Conservation (phyloP, 2,329 filamentous ascomycete species). For the Polychaeton citri region DNA sequence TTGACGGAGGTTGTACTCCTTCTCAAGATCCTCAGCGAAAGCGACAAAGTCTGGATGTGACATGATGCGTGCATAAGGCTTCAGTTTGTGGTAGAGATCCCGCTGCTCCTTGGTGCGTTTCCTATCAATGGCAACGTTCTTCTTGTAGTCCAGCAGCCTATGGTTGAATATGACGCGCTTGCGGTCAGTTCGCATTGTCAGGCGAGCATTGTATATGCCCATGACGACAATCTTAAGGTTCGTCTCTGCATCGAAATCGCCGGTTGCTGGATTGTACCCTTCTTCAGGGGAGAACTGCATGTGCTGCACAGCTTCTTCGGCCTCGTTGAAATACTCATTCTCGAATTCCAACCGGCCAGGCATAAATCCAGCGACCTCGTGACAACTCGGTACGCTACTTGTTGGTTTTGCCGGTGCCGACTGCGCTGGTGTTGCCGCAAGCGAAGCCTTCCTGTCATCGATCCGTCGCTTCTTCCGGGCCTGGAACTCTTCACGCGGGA, state of each 20-base stretch:
- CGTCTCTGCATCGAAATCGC: constrained; percentile 86
- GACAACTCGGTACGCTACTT: constrained; percentile 85
- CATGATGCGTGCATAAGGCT: constrained; percentile 96
- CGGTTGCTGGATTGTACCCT: constrained; percentile 71
- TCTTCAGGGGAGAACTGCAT: constrained; percentile 98
- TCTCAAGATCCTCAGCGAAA: constrained; percentile 71
- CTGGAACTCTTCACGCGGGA: constrained; percentile 87
- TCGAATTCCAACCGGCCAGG: constrained; percentile 94
- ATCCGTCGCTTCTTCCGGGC: constrained; percentile 84
- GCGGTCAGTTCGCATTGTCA: constrained; percentile 81
- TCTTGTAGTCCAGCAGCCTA: constrained; percentile 80
- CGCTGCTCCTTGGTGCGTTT: constrained; percentile 91
- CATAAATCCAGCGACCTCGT: constrained; percentile 98
- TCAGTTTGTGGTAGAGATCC: constrained; percentile 81
- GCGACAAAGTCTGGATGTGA: constrained; percentile 80
- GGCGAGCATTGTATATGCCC: constrained; percentile 89
- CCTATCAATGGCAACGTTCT: constrained; percentile 82
- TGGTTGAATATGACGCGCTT: constrained; percentile 98
- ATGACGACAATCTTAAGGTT: constrained; percentile 96
- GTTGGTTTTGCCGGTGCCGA: constrained; percentile 84
- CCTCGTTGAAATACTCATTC: constrained; percentile 94
- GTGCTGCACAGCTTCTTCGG: constrained; percentile 92
- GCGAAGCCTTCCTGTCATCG: constrained; percentile 76
- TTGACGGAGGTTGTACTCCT: constrained; percentile 81
- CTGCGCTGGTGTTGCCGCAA: constrained; percentile 68